Evolutionary conservation across 192 early-diverging fungal species (phyloP), one percentile per base, ranked within the genome.

Genomic region (Backusella psychrophila): DNA sequence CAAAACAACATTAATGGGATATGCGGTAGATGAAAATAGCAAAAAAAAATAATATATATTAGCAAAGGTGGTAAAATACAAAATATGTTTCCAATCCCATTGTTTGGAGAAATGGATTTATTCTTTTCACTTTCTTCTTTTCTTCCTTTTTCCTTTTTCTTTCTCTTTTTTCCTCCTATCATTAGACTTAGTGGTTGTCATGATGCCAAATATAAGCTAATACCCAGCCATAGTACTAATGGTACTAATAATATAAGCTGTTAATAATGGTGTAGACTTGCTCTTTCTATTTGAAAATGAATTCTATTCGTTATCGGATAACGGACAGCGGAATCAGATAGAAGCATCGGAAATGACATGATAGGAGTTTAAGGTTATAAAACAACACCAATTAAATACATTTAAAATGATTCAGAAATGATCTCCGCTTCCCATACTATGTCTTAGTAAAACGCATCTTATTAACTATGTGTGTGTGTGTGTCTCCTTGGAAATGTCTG

Each of bases 281-380:
- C 42, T 44, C 42, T 44, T 17, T 44, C 14, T 17, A 5, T 44
- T 44, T 21, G 19, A n/a, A 9, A 53, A 19, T 53, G 19, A n/a
- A 77, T 35, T 81, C 80, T 52, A 81, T 81, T 63, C 75, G 76
- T 15, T 67, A 75, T 21, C 75, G 80, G 7, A 71, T 81, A 35
- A 35, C 66, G 15, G 76, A 39, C 52, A 19, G 52, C 73, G 74
- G 66, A 78, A 69, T 65, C 74, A 78, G 65, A 74, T 74, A 53
- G 66, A 68, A 35, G 38, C 15, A 15, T 65, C 74, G 46, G 46
- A 72, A 53, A 53, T 53, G 52, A 53, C n/a, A 53, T n/a, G 52
- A 23, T 53, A 53, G 52, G 52, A 53, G 52, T 53, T 53, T 53
- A 53, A 53, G 19, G 34, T 59, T 59, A 1, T 59, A 59, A 59